Base-by-base conservation (phyloP, 1,284 basidiomycete genomes). In the Vanrija humicola region DNA sequence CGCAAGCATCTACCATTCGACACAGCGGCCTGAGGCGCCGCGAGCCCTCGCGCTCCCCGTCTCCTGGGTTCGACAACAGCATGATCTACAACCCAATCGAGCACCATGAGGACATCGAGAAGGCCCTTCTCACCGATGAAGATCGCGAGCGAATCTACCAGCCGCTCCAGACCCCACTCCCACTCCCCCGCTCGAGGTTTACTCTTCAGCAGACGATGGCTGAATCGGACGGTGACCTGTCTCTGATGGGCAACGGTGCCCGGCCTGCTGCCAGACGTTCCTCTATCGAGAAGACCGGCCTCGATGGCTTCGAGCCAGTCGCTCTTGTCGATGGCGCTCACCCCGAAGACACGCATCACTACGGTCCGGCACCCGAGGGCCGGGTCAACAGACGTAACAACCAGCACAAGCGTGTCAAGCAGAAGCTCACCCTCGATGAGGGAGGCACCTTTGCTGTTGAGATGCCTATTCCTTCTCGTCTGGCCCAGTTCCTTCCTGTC, bases 391-490 rank as follows among this genome's bases (percentile, higher is more conserved):
- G 90, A 43, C 82, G 90, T 50, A 82, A 87, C 63, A 86, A 89
- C 73, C 47, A 52, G 23, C 65, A 71, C 53, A 64, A 67, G 42
- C 73, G 77, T 43, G 76, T 78, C 53, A 77, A 77, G 56, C 77
- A 78, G 51, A 70, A 70, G 38, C 74, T 80, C 12, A 72, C 72
- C 9, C 66, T 81, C 12, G 76, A 76, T 46, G 69, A 77, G 45
- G 86, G 89, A 62, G 92, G 93, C 16, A 90, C 95, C 73, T 82
- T 94, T 51, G 88, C 93, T 9, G 81, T 93, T 10, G 87, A 94
- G 59, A 80, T 92, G 62, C 82, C 84, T 21, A 88, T 96, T 7
- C 93, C 93, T 16, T 87, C 89, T 1, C 86, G 88, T 60, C 80
- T 96, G 45, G 84, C 72, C 0, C 72, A 76, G 52, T 78, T 95